Base-by-base conservation (phyloP, 2,329 filamentous ascomycete species). In the Penicillium nordicum region DNA sequence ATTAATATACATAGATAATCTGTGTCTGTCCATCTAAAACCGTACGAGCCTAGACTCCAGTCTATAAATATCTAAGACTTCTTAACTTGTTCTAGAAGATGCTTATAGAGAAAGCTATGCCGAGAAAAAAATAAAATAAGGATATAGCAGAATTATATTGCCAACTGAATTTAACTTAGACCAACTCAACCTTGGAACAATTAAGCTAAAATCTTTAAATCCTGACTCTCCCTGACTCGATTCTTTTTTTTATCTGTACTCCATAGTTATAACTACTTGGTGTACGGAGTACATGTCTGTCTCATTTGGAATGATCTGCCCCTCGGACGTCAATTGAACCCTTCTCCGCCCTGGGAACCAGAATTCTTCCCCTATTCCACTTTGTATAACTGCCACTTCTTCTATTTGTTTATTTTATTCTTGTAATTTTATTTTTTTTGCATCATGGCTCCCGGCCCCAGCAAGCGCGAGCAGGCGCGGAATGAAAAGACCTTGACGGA, bases 381-480 rank as follows among this genome's bases (percentile, higher is more conserved):
- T 57, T 34, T 55, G 57, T 55, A 55, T 56, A 50, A 48, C 50
- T 60, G 55, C 47, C 38, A 41, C 52, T 62, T 55, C 47, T 58
- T 58, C 21, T 53, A 37, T 45, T 61, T 43, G 11, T 53, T 44
- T 47, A 18, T 38, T 38, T 38, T 34, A 55, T 61, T 49, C 21
- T 64, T 59, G 63, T 62, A 59, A 60, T 58, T 65, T 61, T 38
- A 40, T 65, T 61, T 42, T 21, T 21, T 38, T 60, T 57, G 45
- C 60, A 68, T 41, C 55, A 94, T 92, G 89, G 83, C 89, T 55
- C 82, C 84, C 53, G 81, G 85, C 43, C 81, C 95, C 74, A 96
- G 88, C 81, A 99, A 97, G 83, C 91, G 94, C 77, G 91, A 97
- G 79, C 93, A 97, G 82, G 91, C 89, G 81, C 92, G 94, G 77